Percentiles rank a stretch among this genome's conserved stretches.
Conservation (phyloP, 805 yeast genomes). For the Pichia deserticola region DNA sequence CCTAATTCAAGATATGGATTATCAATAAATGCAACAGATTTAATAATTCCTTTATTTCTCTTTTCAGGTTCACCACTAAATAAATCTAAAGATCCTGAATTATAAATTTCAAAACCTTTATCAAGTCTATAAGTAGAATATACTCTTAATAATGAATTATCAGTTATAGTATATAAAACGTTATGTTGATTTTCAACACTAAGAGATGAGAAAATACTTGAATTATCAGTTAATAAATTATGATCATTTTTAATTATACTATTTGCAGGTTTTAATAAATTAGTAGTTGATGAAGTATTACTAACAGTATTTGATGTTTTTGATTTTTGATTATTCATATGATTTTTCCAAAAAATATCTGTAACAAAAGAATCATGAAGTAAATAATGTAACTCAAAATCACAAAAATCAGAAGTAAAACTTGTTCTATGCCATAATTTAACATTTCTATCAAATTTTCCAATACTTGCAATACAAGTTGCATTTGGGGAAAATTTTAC, state of each 20-base stretch:
- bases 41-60: constrained; percentile 10
- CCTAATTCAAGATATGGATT: constrained; percentile 28
- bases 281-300: constrained; percentile 10
- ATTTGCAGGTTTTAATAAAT: constrained; percentile 22
- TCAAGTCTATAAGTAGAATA: constrained; percentile 64
- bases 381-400: constrained; percentile 62
- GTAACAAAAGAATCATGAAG: constrained; percentile 58
- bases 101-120: constrained; percentile 47
- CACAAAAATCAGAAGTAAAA: constrained; percentile 54
- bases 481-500: constrained; percentile 63
- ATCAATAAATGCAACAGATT: constrained; percentile 32
- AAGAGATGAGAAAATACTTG: constrained; percentile 3
- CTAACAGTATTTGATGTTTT: background rate
- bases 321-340: constrained; percentile 3
- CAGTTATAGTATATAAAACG: constrained; percentile 56
- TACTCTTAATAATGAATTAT: constrained; percentile 51
- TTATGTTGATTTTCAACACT: constrained; percentile 27
- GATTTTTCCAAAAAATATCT: constrained; percentile 48
- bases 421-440: constrained; percentile 74
- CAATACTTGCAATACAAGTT: constrained; percentile 55
- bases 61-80: constrained; percentile 12
- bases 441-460: constrained; percentile 55
- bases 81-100: constrained; percentile 46
- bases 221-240: constrained; percentile 1
- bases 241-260: constrained; percentile 21